Conservation (phyloP, 257 asterid genomes). For the Solanum raphanifolium region DNA sequence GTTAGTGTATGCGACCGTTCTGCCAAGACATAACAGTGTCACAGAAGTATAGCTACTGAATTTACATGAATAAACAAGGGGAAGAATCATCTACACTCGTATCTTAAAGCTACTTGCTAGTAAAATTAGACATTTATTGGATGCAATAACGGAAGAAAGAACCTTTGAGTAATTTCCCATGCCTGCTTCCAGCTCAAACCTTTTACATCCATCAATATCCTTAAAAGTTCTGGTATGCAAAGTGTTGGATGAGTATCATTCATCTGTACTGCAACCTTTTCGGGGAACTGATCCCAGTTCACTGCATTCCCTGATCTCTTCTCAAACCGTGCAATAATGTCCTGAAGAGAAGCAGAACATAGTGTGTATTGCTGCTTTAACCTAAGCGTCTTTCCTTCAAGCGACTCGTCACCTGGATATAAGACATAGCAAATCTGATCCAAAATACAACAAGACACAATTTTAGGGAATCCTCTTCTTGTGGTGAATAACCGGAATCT, state of each 20-base stretch:
- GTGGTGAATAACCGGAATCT: background rate
- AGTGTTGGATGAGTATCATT: conserved; percentile 90
- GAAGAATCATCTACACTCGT: background rate
- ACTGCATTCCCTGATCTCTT: conserved; percentile 49
- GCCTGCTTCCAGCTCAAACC: conserved; percentile 74
- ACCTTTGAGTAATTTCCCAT: conserved; percentile 77
- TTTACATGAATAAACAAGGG: background rate
- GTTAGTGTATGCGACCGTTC: conserved; percentile 87
- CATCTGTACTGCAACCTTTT: conserved; percentile 91
- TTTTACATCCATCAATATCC: conserved; percentile 73
- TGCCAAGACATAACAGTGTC: conserved; percentile 18
- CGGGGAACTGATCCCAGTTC: conserved; percentile 71
- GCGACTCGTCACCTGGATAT: conserved; percentile 80
- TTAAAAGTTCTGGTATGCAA: conserved; percentile 76
- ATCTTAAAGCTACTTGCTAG: background rate
- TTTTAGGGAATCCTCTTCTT: background rate
- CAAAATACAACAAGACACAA: background rate
- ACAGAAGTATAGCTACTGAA: background rate
- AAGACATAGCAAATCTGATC: conserved; percentile 63
- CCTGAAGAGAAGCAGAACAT: conserved; percentile 94
- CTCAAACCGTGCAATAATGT: conserved; percentile 65
- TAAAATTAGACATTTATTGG: background rate
- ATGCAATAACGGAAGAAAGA: background rate
- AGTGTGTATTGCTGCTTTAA: conserved; percentile 79
- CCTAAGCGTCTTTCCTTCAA: conserved; percentile 62